Conservation (phyloP, 2,329 filamentous ascomycete genomes). For the Coniosporium tulheliwenetii region DNA sequence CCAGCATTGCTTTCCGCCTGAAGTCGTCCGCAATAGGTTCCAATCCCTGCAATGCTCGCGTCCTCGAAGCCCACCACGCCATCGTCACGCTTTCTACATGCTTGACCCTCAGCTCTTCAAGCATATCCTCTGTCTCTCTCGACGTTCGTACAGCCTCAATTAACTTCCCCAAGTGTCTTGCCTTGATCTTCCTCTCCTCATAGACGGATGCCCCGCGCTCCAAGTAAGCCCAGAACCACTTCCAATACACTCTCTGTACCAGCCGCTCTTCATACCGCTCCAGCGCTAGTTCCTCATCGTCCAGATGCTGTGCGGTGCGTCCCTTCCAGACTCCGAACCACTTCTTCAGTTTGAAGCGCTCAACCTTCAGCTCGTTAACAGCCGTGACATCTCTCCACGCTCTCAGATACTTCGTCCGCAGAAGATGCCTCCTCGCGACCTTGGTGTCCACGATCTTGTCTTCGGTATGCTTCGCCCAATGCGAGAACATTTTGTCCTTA, state of each 20-base stretch:
- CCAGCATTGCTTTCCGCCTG: not conserved
- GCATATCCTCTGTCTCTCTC: slow-evolving; percentile 13
- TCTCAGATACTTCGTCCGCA: slow-evolving; percentile 53
- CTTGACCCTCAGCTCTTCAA: slow-evolving; percentile 9
- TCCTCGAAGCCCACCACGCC: not conserved
- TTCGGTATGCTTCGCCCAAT: slow-evolving; percentile 52
- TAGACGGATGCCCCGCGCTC: slow-evolving; percentile 17
- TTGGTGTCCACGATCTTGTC: slow-evolving; percentile 52
- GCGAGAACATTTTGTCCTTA: slow-evolving; percentile 46
- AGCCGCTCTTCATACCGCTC: slow-evolving; percentile 17
- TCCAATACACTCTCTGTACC: slow-evolving; percentile 14
- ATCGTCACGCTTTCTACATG: not conserved
- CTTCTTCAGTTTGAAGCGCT: slow-evolving; percentile 35
- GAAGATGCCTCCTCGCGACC: slow-evolving; percentile 52
- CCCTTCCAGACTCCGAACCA: slow-evolving; percentile 39
- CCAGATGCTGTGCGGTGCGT: slow-evolving; percentile 20
- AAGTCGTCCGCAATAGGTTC: slow-evolving; percentile 8
- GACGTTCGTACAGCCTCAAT: slow-evolving; percentile 10
- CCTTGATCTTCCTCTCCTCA: slow-evolving; percentile 14
- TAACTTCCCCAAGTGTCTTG: slow-evolving; percentile 13
- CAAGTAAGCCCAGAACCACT: slow-evolving; percentile 22
- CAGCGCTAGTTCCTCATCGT: slow-evolving; percentile 16
- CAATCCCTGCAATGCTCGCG: slow-evolving; percentile 11
- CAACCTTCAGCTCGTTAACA: slow-evolving; percentile 39
- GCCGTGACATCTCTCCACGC: slow-evolving; percentile 53